These are phyloP conservation scores for Favolaschia claudopus DNA, from an alignment of 768 basidiomycete genomes.

Conservation along the genomic window DNA sequence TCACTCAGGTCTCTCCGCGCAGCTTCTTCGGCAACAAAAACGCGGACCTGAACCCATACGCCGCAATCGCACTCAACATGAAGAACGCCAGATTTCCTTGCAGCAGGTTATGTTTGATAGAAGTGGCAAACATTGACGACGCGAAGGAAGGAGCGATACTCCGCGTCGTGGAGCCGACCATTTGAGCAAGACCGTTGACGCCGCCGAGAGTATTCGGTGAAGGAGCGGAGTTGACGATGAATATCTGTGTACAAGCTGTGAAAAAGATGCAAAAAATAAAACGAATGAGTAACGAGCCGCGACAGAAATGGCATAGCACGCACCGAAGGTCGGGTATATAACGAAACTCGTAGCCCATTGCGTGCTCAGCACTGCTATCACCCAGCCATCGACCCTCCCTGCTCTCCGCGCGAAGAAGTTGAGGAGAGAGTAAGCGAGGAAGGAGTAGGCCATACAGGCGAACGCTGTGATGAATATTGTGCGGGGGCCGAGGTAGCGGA, in stretches of 20 bases:
- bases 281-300: not conserved
- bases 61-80: slow-evolving; percentile 11
- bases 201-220: slow-evolving; percentile 31
- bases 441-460: slow-evolving; percentile 13
- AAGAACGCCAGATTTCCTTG: slow-evolving; percentile 33
- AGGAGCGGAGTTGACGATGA: slow-evolving; percentile 29
- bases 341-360: slow-evolving; percentile 23
- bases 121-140: slow-evolving; percentile 35
- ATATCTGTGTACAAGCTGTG: slow-evolving; percentile 31
- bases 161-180: slow-evolving; percentile 27
- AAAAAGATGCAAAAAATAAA: not conserved
- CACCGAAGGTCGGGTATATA: slow-evolving; percentile 27
- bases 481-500: slow-evolving; percentile 22
- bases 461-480: slow-evolving; percentile 20
- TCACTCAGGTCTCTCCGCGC: slow-evolving; percentile 5
- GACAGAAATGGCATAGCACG: no score
- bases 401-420: slow-evolving; percentile 22
- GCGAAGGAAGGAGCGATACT: slow-evolving; percentile 31
- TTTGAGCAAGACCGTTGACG: slow-evolving; percentile 39
- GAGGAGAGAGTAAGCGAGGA: slow-evolving; percentile 27
- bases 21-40: slow-evolving; percentile 10
- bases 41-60: slow-evolving; percentile 9
- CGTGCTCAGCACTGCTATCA: slow-evolving; percentile 25
- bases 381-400: slow-evolving; percentile 19
- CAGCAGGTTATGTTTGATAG: slow-evolving; percentile 33